Evolutionary conservation across 192 early-diverging fungal genomes (phyloP), one percentile per base, ranked within the genome.

Genomic region (Backusella parvicylindrica): DNA sequence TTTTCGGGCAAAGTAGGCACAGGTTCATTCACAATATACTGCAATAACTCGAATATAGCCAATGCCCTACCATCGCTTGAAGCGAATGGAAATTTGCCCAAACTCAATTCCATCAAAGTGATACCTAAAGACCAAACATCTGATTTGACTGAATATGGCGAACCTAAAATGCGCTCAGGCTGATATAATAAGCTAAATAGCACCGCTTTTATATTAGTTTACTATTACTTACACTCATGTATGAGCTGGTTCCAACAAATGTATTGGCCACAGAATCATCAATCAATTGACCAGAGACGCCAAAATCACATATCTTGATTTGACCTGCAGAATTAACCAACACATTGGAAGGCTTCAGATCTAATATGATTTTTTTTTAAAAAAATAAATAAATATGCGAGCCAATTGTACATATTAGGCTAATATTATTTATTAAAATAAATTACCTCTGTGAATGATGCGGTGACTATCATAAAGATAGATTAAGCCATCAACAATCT

Each of bases 41-140:
- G 92, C 71, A 99, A 88, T 75, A 99, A 85, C 68, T 99, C 97
- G 81, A 99, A 94, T 36, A 96, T 92, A n/a, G 93, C 89, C 81
- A 94, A 72, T 21, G 87, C 83, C 77, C 85, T 88, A 50, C 87
- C 83, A 64, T 93, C 93, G 11, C 72, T 33, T 41, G 90, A 86
- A 65, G 88, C 89, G 68, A 93, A 82, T 28, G 93, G 93, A 75
- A 91, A 94, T 64, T 89, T 79, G 69, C 93, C 93, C 36, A 94
- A 77, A 0, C 92, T 92, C 76, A 95, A 81, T 75, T 95, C 93
- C 92, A 95, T 92, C 65, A 94, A 81, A 3, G 93, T 92, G 69
- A 94, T 87, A 35, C 93, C 93, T 23, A 95, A 76, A n/a, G 91
- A 93, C 94, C 93, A 94, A 26, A 94, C 93, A 76, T 94, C 93